phyloP scores from a whole-genome alignment of 768 basidiomycete species.

The Amanita jacksonii region DNA sequence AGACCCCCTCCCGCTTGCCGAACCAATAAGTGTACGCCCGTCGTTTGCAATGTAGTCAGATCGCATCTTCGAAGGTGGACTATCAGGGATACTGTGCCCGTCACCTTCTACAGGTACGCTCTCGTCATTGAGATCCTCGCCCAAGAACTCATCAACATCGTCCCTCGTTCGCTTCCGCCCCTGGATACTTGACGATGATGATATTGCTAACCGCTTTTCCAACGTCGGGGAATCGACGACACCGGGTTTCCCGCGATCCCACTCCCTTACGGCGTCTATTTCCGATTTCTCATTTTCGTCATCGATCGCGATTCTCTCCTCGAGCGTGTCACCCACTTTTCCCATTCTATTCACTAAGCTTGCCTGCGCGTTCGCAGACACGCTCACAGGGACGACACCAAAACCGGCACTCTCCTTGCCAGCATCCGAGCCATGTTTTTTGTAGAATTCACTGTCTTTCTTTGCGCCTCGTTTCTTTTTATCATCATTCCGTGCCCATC shows the following conservation, averaged over 20 bases:
- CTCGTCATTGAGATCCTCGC: constrained; percentile 30
- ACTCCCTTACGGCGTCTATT: neutral
- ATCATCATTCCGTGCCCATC: constrained; percentile 66
- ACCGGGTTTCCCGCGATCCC: constrained; percentile 7
- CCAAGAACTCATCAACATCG: constrained; percentile 49
- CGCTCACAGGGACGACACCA: constrained; percentile 1
- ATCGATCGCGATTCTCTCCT: constrained; percentile 7
- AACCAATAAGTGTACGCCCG: constrained; percentile 44
- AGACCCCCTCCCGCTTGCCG: constrained; percentile 17
- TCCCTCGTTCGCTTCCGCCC: constrained; percentile 26
- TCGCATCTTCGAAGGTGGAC: constrained; percentile 48
- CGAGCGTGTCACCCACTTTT: constrained; percentile 1
- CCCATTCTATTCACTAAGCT: neutral
- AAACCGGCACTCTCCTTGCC: constrained; percentile 5
- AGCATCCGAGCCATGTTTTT: constrained; percentile 45
- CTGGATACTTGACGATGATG: neutral
- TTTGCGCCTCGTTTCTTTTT: constrained; percentile 73
- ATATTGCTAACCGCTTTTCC: neutral
- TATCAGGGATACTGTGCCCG: neutral
- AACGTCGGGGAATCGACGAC: neutral
- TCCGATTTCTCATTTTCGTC: constrained; percentile 10
- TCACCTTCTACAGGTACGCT: constrained; percentile 13
- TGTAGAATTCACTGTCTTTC: constrained; percentile 69
- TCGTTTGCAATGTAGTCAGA: constrained; percentile 50
- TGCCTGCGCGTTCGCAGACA: neutral